These are phyloP conservation scores for Colletotrichum cereale DNA, from an alignment of 2,329 filamentous ascomycete genomes.

Conservation along the genomic window DNA sequence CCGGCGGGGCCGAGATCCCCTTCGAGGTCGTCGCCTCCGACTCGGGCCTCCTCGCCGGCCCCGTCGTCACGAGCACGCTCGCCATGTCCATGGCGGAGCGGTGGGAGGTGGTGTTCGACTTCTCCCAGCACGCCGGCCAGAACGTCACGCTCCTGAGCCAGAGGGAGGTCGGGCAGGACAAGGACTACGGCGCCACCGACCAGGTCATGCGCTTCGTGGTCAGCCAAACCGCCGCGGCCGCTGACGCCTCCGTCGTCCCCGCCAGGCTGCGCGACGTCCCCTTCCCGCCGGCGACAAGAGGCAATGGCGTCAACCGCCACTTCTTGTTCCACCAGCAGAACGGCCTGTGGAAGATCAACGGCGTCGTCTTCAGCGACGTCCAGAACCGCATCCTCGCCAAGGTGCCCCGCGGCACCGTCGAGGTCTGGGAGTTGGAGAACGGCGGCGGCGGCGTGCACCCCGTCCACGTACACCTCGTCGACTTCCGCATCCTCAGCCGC, in stretches of 20 bases:
- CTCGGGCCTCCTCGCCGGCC: constrained; percentile 61
- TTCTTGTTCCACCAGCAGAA: constrained; percentile 60
- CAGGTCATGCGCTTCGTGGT: constrained; percentile 67
- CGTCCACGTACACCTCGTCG: constrained; percentile 70
- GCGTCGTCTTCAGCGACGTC: constrained; percentile 59
- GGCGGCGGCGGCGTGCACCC: constrained; percentile 64
- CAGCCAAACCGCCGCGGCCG: constrained; percentile 47
- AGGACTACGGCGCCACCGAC: constrained; percentile 64
- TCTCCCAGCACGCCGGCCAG: constrained; percentile 60
- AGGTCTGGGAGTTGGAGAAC: constrained; percentile 65
- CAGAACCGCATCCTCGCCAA: constrained; percentile 62
- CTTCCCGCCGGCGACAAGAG: constrained; percentile 51
- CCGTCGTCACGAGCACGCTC: constrained; percentile 57
- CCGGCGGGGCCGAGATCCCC: constrained; percentile 50
- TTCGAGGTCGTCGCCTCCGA: constrained; percentile 69
- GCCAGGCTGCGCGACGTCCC: constrained; percentile 52
- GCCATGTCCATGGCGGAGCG: constrained; percentile 67
- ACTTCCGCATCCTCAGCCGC: constrained; percentile 66
- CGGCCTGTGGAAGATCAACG: constrained; percentile 65
- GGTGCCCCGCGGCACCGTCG: constrained; percentile 59
- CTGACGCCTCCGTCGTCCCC: constrained; percentile 53
- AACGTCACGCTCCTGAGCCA: constrained; percentile 56
- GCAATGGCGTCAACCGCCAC: constrained; percentile 54
- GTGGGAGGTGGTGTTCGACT: constrained; percentile 70
- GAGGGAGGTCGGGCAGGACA: constrained; percentile 54